Base-by-base conservation (phyloP, 495 filamentous ascomycete genomes). In the Penicillium robsamsonii region DNA sequence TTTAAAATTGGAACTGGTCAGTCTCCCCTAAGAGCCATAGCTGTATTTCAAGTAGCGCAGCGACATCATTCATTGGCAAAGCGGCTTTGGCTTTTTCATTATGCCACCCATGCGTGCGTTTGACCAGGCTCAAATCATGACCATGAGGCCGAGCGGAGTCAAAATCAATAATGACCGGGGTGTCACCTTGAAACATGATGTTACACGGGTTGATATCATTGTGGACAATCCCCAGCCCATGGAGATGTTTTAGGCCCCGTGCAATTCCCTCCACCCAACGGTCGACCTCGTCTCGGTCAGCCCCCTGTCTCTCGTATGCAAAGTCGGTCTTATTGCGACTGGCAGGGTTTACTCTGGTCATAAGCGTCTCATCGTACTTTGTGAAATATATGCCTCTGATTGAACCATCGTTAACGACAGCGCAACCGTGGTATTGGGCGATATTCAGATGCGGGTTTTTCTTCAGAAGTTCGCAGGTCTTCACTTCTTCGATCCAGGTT, bases 241-340 rank as follows among this genome's bases (percentile, higher is more conserved):
- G 71, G 5, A 74, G 59, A 48, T 74, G 71, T 17, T 31, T 25
- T 57, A 71, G n/a, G 58, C 68, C 72, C 67, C 68, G 38, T 66
- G 46, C 51, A 13, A 67, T 46, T 44, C 40, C 35, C 37, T 55
- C n/a, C 15, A 66, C 31, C 60, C 58, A 61, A 10, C 42, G 12
- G 4, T 46, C 42, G 30, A 54, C 29, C 30, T 54, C 12, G 8
- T 24, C 15, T 37, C 7, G 31, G 27, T 54, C 31, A 13, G 51
- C 30, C 29, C 13, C 41, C 1, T 12, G 17, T 3, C 42, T 46
- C 41, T 46, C 20, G 20, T 46, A 41, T 15, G 54, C 54, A 42
- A 51, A 59, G 11, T 29, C 56, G 38, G 50, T 8, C 49, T 66
- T 65, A 53, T 57, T 62, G 50, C 31, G 50, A 53, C 59, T 54